These are phyloP conservation scores for Botryotinia calthae DNA, from an alignment of 2,329 filamentous ascomycete genomes.

Conservation along the genomic window DNA sequence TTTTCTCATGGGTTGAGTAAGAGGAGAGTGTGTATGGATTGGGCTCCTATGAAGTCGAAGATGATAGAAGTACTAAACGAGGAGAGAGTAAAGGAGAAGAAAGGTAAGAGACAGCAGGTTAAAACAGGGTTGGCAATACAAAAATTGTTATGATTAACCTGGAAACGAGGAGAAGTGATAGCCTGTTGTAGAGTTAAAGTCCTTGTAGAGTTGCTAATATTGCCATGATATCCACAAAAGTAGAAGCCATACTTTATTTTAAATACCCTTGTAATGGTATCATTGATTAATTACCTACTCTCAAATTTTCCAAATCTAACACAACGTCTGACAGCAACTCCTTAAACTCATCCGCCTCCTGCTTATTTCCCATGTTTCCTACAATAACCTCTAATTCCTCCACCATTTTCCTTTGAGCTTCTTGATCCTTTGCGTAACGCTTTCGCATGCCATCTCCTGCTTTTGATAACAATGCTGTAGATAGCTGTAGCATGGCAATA, in stretches of 20 bases:
- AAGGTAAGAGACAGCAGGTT: background rate
- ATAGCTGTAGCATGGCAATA: slow-evolving; percentile 55
- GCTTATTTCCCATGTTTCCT: slow-evolving; percentile 26
- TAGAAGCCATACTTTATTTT: too few relatives aligned
- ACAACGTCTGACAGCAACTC: slow-evolving; percentile 41
- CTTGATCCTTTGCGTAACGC: slow-evolving; percentile 52
- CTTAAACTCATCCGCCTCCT: slow-evolving; percentile 40
- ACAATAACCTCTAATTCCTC: slow-evolving; percentile 41
- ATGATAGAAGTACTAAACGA: background rate
- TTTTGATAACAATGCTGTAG: slow-evolving; percentile 49
- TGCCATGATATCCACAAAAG: background rate
- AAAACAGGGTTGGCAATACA: background rate
- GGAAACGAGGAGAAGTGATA: background rate
- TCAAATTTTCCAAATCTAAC: slow-evolving; percentile 21
- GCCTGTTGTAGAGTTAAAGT: background rate
- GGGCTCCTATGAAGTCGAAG: background rate
- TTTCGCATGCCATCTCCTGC: slow-evolving; percentile 47
- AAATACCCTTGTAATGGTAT: background rate
- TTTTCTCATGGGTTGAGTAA: too few relatives aligned
- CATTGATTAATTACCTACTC: background rate
- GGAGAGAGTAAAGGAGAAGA: too few relatives aligned
- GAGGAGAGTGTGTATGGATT: too few relatives aligned
- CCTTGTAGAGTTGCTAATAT: background rate
- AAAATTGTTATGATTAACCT: background rate
- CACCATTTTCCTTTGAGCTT: slow-evolving; percentile 50